Base-by-base conservation (phyloP, 2,329 filamentous ascomycete species). In the Arthrobotrys pseudoclavata region DNA sequence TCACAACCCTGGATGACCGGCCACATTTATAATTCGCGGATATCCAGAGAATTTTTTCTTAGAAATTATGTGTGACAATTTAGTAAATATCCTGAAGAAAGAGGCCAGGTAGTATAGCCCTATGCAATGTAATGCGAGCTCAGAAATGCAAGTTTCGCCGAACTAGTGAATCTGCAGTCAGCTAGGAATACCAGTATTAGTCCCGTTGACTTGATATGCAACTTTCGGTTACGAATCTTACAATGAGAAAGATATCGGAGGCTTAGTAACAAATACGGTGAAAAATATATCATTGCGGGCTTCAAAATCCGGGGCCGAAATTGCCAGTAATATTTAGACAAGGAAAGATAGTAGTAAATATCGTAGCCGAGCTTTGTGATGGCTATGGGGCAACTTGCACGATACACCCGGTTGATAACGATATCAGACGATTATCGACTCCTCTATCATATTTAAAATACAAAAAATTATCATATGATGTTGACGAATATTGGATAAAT, bases 121-220 rank as follows among this genome's bases (percentile, higher is more conserved):
- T 66, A 66, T 67, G 47, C 63, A 45, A 29, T 42, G 63, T 37
- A 42, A 53, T 29, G 47, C 60, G n/a, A 63, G 42, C 20, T 31
- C 22, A 22, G 48, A 40, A 48, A 48, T 48, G 42, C 60, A 63
- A 63, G 40, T 63, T 63, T 63, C 37, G 37, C 42, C 60, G 55
- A 63, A 31, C 42, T 34, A 31, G 24, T 42, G 12, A 29, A 53
- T 34, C 64, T 68, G 64, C 50, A 48, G 64, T 68, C 64, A 68
- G 40, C 64, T 34, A 47, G 4, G 34, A 34, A 34, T 24, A 12
- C 31, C 4, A 9, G 42, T 18, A 45, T 20, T 29, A 20, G 34
- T 29, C 50, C 34, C 31, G 12, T 60, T 40, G 53, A 10, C 50
- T 15, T 12, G 22, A 45, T 45, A 50, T 45, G 48, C 34, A 31